These are phyloP conservation scores for Globisporangium camurandrum DNA, from an alignment of 352 stramenopile species.

Conservation along the genomic window DNA sequence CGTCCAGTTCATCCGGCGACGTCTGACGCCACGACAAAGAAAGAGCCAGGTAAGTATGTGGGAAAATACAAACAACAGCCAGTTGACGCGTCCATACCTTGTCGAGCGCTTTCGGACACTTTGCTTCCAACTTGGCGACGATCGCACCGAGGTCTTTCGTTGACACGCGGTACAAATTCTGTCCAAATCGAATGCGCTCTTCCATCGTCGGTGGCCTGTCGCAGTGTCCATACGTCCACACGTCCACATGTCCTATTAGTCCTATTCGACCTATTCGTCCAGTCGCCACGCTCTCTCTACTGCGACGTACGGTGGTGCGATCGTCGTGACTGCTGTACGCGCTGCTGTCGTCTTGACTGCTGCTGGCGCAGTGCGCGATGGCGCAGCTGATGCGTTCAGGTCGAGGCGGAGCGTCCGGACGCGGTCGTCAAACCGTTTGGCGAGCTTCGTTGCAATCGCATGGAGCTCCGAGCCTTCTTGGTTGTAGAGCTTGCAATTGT, in stretches of 20 bases:
- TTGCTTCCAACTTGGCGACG: slow-evolving; percentile 71
- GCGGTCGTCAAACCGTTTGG: slow-evolving; percentile 84
- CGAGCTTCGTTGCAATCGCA: slow-evolving; percentile 69
- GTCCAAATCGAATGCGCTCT: slow-evolving; percentile 76
- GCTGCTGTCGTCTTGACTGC: too few relatives aligned
- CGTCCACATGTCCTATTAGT: background rate
- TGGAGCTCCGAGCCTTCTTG: slow-evolving; percentile 88
- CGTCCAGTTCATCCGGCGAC: slow-evolving; percentile 76
- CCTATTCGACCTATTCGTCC: background rate
- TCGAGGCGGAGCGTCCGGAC: background rate
- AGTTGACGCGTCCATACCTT: slow-evolving; percentile 26
- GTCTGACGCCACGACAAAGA: background rate
- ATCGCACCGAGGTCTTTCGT: slow-evolving; percentile 57
- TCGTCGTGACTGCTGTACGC: too few relatives aligned
- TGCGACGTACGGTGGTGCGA: background rate
- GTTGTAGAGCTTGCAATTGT: slow-evolving; percentile 86
- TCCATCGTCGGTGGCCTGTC: slow-evolving; percentile 62
- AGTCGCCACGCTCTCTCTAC: background rate
- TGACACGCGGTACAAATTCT: slow-evolving; percentile 83
- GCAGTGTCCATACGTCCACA: background rate
- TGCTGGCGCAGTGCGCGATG: background rate
- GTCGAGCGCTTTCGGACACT: slow-evolving; percentile 74
- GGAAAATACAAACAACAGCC: background rate
- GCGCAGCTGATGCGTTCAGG: too few relatives aligned
- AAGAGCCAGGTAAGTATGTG: background rate